Percentiles rank a stretch among this genome's conserved stretches.
Conservation (phyloP, 495 filamentous ascomycete genomes). For the Talaromyces adpressus region DNA sequence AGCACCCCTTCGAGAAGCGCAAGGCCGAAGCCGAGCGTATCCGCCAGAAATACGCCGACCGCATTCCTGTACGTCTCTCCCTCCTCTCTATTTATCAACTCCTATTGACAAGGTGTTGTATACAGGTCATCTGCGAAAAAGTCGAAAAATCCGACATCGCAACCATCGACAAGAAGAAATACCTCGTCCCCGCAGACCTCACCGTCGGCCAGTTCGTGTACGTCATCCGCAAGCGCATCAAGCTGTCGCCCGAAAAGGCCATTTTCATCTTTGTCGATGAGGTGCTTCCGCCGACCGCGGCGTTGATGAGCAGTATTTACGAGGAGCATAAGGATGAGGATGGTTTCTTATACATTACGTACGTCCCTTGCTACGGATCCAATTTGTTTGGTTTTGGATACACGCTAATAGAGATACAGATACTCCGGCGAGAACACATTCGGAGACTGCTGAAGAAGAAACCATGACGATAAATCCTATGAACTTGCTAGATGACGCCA, state of each 20-base stretch:
- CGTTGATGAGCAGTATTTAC: constrained; percentile 98
- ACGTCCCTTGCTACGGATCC: constrained; percentile 15
- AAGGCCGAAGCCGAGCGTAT: constrained; percentile 99
- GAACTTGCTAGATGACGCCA: neutral
- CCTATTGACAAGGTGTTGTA: neutral
- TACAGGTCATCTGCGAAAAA: constrained; percentile 97
- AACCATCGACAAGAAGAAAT: constrained; percentile 99
- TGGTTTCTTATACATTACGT: constrained; percentile 54
- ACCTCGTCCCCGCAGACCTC: constrained; percentile 93
- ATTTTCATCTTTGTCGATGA: constrained; percentile 99
- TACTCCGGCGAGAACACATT: constrained; percentile 99
- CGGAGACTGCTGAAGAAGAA: constrained; percentile 45
- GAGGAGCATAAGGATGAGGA: constrained; percentile 88
- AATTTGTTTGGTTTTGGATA: too few species aligned
- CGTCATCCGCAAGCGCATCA: constrained; percentile 99
- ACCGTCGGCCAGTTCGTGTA: constrained; percentile 99
- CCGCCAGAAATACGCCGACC: constrained; percentile 96
- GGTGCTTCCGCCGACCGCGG: constrained; percentile 92
- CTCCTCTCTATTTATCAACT: neutral
- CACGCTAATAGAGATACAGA: constrained; percentile 31
- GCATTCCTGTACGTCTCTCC: constrained; percentile 83
- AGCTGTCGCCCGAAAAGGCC: constrained; percentile 98
- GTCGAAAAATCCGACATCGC: constrained; percentile 99
- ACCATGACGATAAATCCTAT: neutral
- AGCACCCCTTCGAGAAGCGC: constrained; percentile 98